Base-by-base conservation (phyloP, 768 basidiomycete species). In the Ramaria sp. region DNA sequence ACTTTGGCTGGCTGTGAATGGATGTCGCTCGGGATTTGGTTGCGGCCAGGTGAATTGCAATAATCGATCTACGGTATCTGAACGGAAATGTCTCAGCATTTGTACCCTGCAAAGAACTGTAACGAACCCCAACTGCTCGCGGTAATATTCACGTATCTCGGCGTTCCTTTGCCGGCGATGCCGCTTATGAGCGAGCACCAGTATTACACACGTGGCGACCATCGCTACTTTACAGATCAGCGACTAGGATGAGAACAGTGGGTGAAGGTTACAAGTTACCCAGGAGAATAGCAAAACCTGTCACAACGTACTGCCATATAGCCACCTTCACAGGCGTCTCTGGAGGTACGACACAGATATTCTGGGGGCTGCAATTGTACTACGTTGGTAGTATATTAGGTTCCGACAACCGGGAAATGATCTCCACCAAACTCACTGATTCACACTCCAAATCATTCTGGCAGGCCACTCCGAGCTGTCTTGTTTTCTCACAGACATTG, bases 391-490 rank as follows among this genome's bases (percentile, higher is more conserved):
- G 10, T 15, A 27, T 4, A 17, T 24, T 5, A 24, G 47, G 12
- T 15, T 12, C 19, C 33, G 45, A 22, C 43, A 17, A 38, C 45
- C 20, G 15, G 43, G 48, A 45, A 7, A 11, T 7, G 17, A 22
- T 15, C 15, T 4, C 47, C 22, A 4, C 13, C 6, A 48, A 24
- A 19, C 47, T 27, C 24, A 48, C 11, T 63, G 66, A 51, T 53
- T 24, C 30, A 48, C 47, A 85, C 71, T 83, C 78, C 45, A 75
- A 73, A 63, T 86, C 81, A 12, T 70, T 70, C 6, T 60, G 59
- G 66, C 91, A 95, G 1, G 76, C 56, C 24, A 67, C 79, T 4
- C 82, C 84, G 1, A 86, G 27, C 11, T 62, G 64, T 67, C 83
- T 86, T 57, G 73, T 72, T 53, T 74, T 70, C 65, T 81, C 70